Percentiles rank a stretch among this genome's conserved stretches.
Evolutionary conservation across 1,284 basidiomycete genomes (phyloP).

Genomic region (Vanrija humicola): DNA sequence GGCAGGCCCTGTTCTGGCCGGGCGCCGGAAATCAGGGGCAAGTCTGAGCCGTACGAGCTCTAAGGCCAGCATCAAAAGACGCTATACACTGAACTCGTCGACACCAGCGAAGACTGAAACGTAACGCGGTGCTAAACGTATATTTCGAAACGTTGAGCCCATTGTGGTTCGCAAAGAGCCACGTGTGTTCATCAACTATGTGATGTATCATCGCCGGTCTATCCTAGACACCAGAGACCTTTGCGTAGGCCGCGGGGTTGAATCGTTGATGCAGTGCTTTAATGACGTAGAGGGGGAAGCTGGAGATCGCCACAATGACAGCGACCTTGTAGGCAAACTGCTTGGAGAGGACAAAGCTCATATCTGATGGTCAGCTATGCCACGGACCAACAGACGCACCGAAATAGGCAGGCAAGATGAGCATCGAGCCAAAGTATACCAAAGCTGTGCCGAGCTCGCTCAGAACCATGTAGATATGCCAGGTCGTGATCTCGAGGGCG

Average conservation of each 20-base stretch:
- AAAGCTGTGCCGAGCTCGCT: constrained; percentile 84
- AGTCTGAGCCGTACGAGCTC: constrained; percentile 21
- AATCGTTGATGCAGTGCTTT: constrained; percentile 81
- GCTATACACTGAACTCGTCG: constrained; percentile 10
- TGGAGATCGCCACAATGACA: constrained; percentile 89
- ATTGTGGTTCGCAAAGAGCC: background rate
- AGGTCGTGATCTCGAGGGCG: constrained; percentile 92
- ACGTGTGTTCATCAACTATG: background rate
- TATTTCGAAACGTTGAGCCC: background rate
- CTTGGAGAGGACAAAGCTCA: constrained; percentile 82
- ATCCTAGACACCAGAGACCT: constrained; percentile 55
- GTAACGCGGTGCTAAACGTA: background rate
- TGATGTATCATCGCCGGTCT: background rate
- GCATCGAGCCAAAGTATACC: constrained; percentile 87
- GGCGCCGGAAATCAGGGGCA: constrained; percentile 16
- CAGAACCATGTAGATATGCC: constrained; percentile 96
- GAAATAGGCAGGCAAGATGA: constrained; percentile 94
- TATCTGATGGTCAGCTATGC: constrained; percentile 57
- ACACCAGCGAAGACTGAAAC: background rate
- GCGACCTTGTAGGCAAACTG: constrained; percentile 94
- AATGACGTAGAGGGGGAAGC: constrained; percentile 85
- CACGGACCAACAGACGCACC: constrained; percentile 56
- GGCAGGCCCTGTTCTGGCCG: constrained; percentile 16
- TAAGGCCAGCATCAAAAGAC: constrained; percentile 16
- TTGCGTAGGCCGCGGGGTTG: constrained; percentile 91